Percentiles rank a stretch among this genome's conserved stretches.
phyloP scores from a whole-genome alignment of 139 green algal species.

The Coelastrella sp. region DNA sequence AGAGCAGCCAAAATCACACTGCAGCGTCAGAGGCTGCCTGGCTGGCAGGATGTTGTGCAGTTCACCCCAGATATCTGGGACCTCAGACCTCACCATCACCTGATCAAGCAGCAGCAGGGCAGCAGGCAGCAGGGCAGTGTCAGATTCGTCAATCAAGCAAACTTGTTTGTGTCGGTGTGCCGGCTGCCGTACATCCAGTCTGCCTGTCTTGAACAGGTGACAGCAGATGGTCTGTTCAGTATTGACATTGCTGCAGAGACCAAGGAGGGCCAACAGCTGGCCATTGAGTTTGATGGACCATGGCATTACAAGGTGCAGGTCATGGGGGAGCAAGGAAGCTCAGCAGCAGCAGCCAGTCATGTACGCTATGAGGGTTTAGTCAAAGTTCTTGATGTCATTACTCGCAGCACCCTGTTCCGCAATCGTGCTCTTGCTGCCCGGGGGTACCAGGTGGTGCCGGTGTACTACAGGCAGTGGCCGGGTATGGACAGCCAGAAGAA shows the following conservation, averaged over 20 bases:
- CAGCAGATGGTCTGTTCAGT: neutral
- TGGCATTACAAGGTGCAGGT: neutral
- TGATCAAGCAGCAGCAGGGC: neutral
- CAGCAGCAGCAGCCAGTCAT: neutral
- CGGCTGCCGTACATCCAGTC: neutral
- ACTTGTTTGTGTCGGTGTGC: neutral
- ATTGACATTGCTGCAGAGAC: slow-evolving; percentile 3
- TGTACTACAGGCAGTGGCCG: neutral
- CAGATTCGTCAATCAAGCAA: neutral
- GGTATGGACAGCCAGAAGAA: neutral
- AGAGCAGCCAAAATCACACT: too few species aligned
- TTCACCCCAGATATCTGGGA: neutral
- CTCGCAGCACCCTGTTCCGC: neutral
- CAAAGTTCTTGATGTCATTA: neutral
- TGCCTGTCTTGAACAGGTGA: neutral
- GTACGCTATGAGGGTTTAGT: neutral
- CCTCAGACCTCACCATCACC: neutral
- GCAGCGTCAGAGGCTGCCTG: neutral
- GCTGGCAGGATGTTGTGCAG: neutral
- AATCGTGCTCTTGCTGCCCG: neutral
- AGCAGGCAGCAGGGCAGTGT: neutral
- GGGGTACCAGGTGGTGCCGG: neutral
- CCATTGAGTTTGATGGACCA: slow-evolving; percentile 33
- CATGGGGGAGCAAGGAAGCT: neutral
- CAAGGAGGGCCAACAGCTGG: neutral